Conservation (phyloP, 1,139 yeast species). For the Protomyces macrosporus region DNA sequence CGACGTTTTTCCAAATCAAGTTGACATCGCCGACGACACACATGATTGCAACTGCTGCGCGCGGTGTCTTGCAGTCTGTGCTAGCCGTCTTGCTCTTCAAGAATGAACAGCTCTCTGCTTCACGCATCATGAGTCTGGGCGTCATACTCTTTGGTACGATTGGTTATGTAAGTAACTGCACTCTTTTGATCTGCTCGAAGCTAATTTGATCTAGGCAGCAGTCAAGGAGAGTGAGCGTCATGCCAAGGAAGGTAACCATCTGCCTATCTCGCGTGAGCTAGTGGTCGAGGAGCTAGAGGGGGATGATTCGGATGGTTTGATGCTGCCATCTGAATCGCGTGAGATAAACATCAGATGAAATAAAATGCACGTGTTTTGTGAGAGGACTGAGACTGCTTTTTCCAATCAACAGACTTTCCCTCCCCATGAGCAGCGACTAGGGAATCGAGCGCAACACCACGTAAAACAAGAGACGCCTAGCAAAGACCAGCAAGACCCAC, state of each 20-base stretch:
- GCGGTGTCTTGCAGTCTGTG: conserved; percentile 9
- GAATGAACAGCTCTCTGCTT: not conserved
- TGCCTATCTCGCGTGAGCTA: too few relatives aligned
- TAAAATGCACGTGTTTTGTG: too few relatives aligned
- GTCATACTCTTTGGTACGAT: conserved; percentile 4
- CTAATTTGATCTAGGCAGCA: too few relatives aligned
- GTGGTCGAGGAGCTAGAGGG: too few relatives aligned
- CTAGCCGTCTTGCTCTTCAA: conserved; percentile 12
- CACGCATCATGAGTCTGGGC: conserved; percentile 1
- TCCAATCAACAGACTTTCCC: not conserved
- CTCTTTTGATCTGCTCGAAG: too few relatives aligned
- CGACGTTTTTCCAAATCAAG: conserved; percentile 16
- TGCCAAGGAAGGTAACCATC: too few relatives aligned
- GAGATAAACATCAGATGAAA: too few relatives aligned
- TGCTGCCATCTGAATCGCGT: too few relatives aligned
- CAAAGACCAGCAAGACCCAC: not conserved
- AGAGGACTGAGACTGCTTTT: not conserved
- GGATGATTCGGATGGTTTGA: too few relatives aligned
- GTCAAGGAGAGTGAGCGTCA: too few relatives aligned
- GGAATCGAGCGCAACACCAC: not conserved
- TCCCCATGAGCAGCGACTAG: not conserved
- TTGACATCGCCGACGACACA: conserved; percentile 22
- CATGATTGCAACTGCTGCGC: conserved; percentile 15
- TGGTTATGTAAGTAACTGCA: conserved; percentile 1
- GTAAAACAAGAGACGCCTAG: not conserved